Percentiles rank a stretch among this genome's conserved stretches.
phyloP scores from a whole-genome alignment of 345 rosid genomes.

The Citrus glauca region DNA sequence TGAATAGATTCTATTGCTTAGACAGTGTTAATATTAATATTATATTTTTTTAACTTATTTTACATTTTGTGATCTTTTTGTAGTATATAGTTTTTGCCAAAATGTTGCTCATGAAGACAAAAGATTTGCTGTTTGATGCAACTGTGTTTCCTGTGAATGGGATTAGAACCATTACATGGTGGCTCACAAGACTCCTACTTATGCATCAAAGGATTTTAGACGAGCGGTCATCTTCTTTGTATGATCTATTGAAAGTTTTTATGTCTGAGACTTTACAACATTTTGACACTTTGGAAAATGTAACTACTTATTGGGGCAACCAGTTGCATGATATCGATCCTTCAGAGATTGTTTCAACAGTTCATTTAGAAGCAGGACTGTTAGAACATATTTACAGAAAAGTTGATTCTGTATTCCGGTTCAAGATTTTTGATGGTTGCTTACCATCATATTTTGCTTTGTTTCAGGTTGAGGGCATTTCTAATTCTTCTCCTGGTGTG shows the following conservation, averaged over 20 bases:
- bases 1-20: background rate
- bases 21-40: background rate
- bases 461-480: too few relatives aligned
- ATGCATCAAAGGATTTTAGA: conserved; percentile 78
- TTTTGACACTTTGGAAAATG: too few relatives aligned
- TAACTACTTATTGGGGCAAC: conserved; percentile 14
- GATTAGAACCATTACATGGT: conserved; percentile 79
- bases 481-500: too few relatives aligned
- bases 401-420: too few relatives aligned
- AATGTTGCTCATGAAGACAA: conserved; percentile 61
- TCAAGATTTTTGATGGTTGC: too few relatives aligned
- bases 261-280: too few relatives aligned
- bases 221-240: conserved; percentile 73
- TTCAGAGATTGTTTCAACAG: too few relatives aligned
- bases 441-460: too few relatives aligned
- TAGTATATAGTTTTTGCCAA: conserved; percentile 77
- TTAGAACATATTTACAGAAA: too few relatives aligned
- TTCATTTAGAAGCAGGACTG: too few relatives aligned
- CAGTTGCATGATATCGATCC: too few relatives aligned
- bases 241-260: background rate
- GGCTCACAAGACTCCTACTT: conserved; percentile 70
- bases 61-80: conserved; percentile 15
- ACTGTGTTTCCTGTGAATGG: conserved; percentile 34
- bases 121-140: conserved; percentile 63
- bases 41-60: background rate